Evolutionary conservation across 2,329 filamentous ascomycete species (phyloP).

Genomic region (Botrytis deweyae): DNA sequence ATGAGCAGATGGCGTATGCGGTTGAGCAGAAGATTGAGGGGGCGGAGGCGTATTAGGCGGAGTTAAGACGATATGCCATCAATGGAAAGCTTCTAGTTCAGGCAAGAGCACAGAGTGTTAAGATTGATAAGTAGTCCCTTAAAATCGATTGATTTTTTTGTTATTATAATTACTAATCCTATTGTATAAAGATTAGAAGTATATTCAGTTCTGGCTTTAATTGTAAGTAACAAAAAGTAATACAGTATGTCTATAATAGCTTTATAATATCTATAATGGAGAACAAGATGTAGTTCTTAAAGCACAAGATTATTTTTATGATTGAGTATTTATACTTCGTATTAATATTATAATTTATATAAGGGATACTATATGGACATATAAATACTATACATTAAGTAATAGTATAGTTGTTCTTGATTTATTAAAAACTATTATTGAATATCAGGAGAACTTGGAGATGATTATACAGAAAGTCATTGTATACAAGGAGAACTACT

Average conservation of each 20-base stretch:
- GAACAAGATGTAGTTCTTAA: not conserved
- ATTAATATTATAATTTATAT: constrained; percentile 8
- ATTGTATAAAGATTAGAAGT: not conserved
- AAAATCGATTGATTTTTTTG: not conserved
- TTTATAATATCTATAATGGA: not conserved
- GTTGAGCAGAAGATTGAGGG: not conserved
- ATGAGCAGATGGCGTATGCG: constrained; percentile 4
- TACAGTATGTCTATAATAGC: not conserved
- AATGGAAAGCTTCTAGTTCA: constrained; percentile 10
- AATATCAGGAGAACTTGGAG: constrained; percentile 3
- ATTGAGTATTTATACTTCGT: not conserved
- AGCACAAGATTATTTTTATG: not conserved
- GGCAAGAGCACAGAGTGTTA: constrained; percentile 3
- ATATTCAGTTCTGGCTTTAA: not conserved
- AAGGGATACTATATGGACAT: constrained; percentile 3
- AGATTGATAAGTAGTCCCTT: not conserved
- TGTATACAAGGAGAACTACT: not conserved
- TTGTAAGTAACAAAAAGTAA: not conserved
- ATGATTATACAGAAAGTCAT: constrained; percentile 1
- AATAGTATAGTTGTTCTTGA: not conserved
- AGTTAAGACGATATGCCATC: constrained; percentile 6
- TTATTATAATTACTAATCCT: not conserved
- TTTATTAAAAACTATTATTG: not conserved
- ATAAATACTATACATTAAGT: constrained; percentile 5
- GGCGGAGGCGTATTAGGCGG: not conserved